Evolutionary conservation across 1,284 basidiomycete genomes (phyloP).

Genomic region (Ganoderma meredithae): DNA sequence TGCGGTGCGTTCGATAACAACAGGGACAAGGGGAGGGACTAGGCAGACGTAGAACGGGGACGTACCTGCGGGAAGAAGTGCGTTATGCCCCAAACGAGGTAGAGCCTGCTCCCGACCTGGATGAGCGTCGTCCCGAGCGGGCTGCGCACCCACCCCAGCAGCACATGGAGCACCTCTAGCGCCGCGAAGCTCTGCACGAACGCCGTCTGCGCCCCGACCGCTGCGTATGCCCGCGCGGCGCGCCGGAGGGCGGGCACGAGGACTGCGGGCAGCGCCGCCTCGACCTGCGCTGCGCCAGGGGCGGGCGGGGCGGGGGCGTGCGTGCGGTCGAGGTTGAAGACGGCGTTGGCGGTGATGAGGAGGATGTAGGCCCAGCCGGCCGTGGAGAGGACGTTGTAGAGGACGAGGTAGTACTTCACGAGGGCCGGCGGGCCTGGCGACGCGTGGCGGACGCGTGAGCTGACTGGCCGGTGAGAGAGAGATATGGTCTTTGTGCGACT

Average conservation of each 20-base stretch:
- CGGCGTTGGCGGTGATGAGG: constrained; percentile 54
- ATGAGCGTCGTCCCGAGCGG: constrained; percentile 83
- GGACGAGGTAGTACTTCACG: constrained; percentile 72
- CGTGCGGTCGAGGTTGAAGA: constrained; percentile 46
- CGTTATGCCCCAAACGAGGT: constrained; percentile 88
- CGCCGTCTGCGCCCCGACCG: constrained; percentile 69
- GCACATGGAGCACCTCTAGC: constrained; percentile 85
- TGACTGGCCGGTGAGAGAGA: neutral
- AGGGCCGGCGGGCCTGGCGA: constrained; percentile 32
- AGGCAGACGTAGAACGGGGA: constrained; percentile 21
- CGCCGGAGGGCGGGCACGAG: constrained; percentile 32
- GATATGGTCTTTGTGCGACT: neutral
- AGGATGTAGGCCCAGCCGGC: constrained; percentile 81
- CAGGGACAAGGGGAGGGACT: constrained; percentile 11
- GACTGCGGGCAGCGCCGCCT: constrained; percentile 11
- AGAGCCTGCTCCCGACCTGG: constrained; percentile 90
- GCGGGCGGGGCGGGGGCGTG: constrained; percentile 34
- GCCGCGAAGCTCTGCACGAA: constrained; percentile 85
- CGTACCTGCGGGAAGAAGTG: constrained; percentile 64
- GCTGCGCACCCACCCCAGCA: constrained; percentile 85
- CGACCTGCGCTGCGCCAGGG: constrained; percentile 24
- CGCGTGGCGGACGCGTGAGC: constrained; percentile 3
- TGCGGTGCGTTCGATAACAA: neutral
- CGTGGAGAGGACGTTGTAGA: constrained; percentile 81
- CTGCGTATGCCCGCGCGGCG: constrained; percentile 58